These are phyloP conservation scores for Neonectria magnoliae DNA, from an alignment of 2,329 filamentous ascomycete genomes.

Conservation along the genomic window DNA sequence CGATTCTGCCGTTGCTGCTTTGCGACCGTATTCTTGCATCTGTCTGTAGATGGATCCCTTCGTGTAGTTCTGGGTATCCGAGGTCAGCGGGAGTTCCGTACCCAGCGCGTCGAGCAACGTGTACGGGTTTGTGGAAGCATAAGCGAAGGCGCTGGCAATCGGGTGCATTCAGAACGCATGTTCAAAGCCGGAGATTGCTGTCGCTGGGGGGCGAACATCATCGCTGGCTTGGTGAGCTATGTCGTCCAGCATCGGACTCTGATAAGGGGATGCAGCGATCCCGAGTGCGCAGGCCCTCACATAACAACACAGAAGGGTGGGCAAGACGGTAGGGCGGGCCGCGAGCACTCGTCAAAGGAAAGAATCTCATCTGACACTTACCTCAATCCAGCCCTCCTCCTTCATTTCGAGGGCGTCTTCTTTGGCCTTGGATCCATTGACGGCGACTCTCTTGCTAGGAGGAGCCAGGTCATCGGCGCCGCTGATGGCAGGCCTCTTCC, in stretches of 20 bases:
- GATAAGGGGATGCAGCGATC: constrained; percentile 41
- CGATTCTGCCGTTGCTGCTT: constrained; percentile 82
- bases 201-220: constrained; percentile 47
- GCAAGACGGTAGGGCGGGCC: constrained; percentile 21
- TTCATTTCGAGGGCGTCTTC: constrained; percentile 66
- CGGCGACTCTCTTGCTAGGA: constrained; percentile 89
- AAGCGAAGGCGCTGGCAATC: constrained; percentile 33
- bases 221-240: constrained; percentile 51
- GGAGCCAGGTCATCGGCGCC: constrained; percentile 86
- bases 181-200: constrained; percentile 44
- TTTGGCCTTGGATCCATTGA: constrained; percentile 76
- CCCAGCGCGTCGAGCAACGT: constrained; percentile 34
- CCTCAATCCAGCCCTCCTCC: constrained; percentile 71
- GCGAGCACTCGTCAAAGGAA: constrained; percentile 32
- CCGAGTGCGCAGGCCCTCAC: constrained; percentile 25
- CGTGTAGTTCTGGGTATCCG: constrained; percentile 49
- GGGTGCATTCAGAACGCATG: constrained; percentile 34
- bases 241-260: constrained; percentile 45
- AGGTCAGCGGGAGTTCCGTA: constrained; percentile 39
- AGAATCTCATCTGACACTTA: constrained; percentile 62
- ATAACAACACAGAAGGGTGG: constrained; percentile 22
- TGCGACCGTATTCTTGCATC: constrained; percentile 97
- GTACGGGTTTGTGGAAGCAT: constrained; percentile 30
- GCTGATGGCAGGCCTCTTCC: constrained; percentile 90
- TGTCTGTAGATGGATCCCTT: constrained; percentile 98